A percentile compares a stretch with the other conserved stretches of the same genome.
Conservation (phyloP, 2,329 filamentous ascomycete genomes). For the Hymenoscyphus occultus region DNA sequence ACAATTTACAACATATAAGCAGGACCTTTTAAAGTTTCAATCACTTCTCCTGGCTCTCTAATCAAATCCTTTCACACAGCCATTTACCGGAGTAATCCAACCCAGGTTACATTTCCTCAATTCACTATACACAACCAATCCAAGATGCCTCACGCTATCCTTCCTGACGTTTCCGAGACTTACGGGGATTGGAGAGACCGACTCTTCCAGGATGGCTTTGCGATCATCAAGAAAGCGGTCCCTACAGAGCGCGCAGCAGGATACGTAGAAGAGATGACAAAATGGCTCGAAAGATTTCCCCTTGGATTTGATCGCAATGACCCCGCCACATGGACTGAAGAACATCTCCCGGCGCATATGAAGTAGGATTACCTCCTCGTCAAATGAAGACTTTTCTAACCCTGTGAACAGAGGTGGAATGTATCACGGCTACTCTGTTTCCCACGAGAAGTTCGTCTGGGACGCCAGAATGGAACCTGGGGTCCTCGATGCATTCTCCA, state of each 20-base stretch:
- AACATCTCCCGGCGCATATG: slow-evolving; percentile 33
- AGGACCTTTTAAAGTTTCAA: not conserved
- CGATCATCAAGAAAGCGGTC: slow-evolving; percentile 44
- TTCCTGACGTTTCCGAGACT: not conserved
- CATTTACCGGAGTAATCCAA: too few relatives aligned
- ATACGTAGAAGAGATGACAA: slow-evolving; percentile 25
- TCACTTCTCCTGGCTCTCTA: not conserved
- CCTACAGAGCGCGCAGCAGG: slow-evolving; percentile 38
- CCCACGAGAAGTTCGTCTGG: slow-evolving; percentile 43
- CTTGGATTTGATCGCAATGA: slow-evolving; percentile 40
- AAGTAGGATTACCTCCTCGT: slow-evolving; percentile 1
- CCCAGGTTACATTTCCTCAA: not conserved
- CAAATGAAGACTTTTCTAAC: not conserved
- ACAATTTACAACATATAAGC: not conserved
- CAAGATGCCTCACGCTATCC: slow-evolving; percentile 5
- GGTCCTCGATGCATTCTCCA: slow-evolving; percentile 40
- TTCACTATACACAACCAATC: not conserved
- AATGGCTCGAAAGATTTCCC: slow-evolving; percentile 26
- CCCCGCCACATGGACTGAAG: slow-evolving; percentile 36
- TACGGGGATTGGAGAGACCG: slow-evolving; percentile 21
- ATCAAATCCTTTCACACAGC: not conserved
- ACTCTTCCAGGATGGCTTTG: slow-evolving; percentile 38
- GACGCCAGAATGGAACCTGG: slow-evolving; percentile 39
- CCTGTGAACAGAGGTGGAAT: slow-evolving; percentile 38
- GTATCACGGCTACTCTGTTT: slow-evolving; percentile 39